Conservation (phyloP, 2,329 filamentous ascomycete species). For the Pseudogymnoascus sp. region DNA sequence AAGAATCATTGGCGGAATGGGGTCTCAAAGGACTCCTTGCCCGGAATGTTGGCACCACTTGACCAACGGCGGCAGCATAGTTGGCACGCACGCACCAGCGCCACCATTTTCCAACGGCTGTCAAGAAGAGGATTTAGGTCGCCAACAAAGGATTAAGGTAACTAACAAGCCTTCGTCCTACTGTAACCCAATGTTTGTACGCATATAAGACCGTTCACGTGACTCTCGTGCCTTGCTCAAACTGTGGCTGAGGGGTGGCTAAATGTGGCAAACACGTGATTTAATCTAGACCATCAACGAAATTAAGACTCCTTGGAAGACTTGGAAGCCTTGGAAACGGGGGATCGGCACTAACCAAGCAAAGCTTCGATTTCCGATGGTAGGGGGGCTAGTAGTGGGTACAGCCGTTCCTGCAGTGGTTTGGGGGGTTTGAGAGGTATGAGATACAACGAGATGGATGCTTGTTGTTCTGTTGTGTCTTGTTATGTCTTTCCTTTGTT, state of each 20-base stretch:
- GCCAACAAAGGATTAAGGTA: background rate
- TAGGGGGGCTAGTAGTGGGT: constrained; percentile 1
- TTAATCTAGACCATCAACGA: background rate
- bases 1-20: background rate
- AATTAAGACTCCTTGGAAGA: background rate
- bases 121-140: background rate
- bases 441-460: background rate
- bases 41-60: background rate
- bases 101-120: background rate
- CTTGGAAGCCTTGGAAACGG: background rate
- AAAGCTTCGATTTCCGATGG: background rate
- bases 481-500: background rate
- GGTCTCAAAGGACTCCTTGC: background rate
- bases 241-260: background rate
- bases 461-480: background rate
- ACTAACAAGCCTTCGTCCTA: background rate
- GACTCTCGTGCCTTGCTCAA: background rate
- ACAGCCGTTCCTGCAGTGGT: background rate
- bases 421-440: background rate
- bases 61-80: background rate
- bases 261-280: background rate
- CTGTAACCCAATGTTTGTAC: background rate
- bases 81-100: background rate
- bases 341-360: background rate
- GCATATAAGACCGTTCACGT: background rate